Base-by-base conservation (phyloP, 805 yeast species). In the Lachancea nothofagi region DNA sequence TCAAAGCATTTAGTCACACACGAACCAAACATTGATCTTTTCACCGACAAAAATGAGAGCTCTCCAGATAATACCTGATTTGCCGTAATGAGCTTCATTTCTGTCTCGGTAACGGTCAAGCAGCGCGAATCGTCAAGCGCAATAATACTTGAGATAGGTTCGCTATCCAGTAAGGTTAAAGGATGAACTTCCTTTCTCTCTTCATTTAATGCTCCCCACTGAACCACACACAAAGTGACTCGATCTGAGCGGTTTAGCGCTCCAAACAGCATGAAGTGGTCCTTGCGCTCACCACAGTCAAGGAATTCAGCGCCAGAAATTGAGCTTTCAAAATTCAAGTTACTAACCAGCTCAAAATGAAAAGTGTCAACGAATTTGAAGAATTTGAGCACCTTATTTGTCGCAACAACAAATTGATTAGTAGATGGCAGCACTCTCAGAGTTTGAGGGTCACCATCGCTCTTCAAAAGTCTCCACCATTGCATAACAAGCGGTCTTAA, bases 1-100 rank as follows among this genome's bases (percentile, higher is more conserved):
- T 39, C 26, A 37, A 55, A 56, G 43, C 42, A 48, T 6, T 49
- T 46, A 24, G 43, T 12, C 5, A 40, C 26, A 5, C 9, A 6
- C 9, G n/a, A 15, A 7, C 43, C 43, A 14, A 40, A 40, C 23
- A 29, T 20, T 5, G 35, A 22, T 34, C 43, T 27, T 6, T 47
- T 41, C 7, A 44, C 40, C 2, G 28, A 34, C 4, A 23, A 19
- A 28, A 50, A 54, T 12, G 39, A 31, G 1, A 53, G 45, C 30
- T 59, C 61, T 1, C 62, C 64, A 1, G 62, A 57, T 48, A 56
- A 48, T 2, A 59, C 46, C 41, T 59, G 62, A 29, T 51, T 53
- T 2, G 59, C 57, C 7, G 57, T 50, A 2, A 57, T 43, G 2
- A 56, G 21, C 2, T 45, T 38, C 8, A 54, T 29, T 4, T 37